Percentiles rank a stretch among this genome's conserved stretches.
These are phyloP conservation scores for Citropsis articulata DNA, from an alignment of 345 rosid species.

Conservation along the genomic window DNA sequence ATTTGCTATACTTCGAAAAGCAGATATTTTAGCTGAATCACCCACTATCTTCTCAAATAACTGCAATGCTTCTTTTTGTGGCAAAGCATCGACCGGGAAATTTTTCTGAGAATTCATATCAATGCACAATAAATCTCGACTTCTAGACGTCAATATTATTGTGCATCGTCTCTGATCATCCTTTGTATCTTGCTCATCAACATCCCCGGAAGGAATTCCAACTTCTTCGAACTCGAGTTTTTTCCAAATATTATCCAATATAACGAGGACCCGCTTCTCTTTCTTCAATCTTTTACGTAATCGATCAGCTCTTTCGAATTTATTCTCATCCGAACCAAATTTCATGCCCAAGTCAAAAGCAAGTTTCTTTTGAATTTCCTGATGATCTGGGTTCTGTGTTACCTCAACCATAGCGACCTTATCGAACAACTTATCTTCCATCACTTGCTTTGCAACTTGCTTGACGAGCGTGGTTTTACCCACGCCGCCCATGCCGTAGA, in stretches of 20 bases:
- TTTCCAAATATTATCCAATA: too few relatives aligned
- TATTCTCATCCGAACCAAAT: background rate
- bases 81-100: background rate
- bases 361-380: constrained; percentile 2
- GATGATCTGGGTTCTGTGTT: background rate
- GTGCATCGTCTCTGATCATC: constrained; percentile 7
- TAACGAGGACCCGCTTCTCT: rapidly evolving
- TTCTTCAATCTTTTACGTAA: background rate
- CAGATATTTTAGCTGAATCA: background rate
- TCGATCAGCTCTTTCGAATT: background rate
- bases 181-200: background rate
- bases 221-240: background rate
- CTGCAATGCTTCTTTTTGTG: background rate
- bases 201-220: constrained; percentile 8
- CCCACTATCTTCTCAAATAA: background rate
- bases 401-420: background rate
- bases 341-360: background rate
- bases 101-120: constrained; percentile 9
- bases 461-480: constrained; percentile 18
- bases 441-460: background rate
- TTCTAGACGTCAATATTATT: constrained; percentile 20
- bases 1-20: background rate
- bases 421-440: background rate
- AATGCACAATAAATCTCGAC: background rate
- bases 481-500: constrained; percentile 14